Evolutionary conservation across 257 asterid genomes (phyloP).

Genomic region (Apocynum venetum): DNA sequence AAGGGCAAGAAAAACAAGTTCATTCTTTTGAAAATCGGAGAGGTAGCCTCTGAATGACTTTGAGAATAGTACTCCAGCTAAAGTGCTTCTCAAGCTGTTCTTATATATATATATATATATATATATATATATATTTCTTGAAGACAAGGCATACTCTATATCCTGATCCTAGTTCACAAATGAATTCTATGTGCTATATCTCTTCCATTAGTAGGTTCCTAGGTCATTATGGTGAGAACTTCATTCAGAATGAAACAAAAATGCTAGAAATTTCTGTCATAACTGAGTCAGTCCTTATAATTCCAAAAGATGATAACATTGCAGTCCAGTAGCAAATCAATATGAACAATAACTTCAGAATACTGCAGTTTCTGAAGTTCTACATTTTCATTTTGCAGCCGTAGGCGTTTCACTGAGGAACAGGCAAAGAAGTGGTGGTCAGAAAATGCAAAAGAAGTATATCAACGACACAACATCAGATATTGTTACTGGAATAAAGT

Average conservation of each 20-base stretch:
- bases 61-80: too few relatives aligned
- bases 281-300: too few relatives aligned
- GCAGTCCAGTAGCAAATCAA: background rate
- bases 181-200: background rate
- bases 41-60: background rate
- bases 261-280: background rate
- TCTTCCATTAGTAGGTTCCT: background rate
- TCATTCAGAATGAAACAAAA: too few relatives aligned
- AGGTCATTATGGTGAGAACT: background rate
- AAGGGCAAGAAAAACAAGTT: background rate
- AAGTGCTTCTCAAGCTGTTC: too few relatives aligned
- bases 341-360: background rate
- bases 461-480: constrained; percentile 51
- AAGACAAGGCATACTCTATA: background rate
- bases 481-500: background rate
- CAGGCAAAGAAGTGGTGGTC: constrained; percentile 93
- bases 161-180: background rate
- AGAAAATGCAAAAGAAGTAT: constrained; percentile 57
- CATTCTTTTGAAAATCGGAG: background rate
- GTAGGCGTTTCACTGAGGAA: constrained; percentile 74
- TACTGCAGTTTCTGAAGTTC: constrained; percentile 10
- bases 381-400: constrained; percentile 33
- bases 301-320: background rate
- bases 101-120: too few relatives aligned
- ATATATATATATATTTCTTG: too few relatives aligned